phyloP scores from a whole-genome alignment of 2,329 filamentous ascomycete species.

The Hawksworthiomyces lignivorus region DNA sequence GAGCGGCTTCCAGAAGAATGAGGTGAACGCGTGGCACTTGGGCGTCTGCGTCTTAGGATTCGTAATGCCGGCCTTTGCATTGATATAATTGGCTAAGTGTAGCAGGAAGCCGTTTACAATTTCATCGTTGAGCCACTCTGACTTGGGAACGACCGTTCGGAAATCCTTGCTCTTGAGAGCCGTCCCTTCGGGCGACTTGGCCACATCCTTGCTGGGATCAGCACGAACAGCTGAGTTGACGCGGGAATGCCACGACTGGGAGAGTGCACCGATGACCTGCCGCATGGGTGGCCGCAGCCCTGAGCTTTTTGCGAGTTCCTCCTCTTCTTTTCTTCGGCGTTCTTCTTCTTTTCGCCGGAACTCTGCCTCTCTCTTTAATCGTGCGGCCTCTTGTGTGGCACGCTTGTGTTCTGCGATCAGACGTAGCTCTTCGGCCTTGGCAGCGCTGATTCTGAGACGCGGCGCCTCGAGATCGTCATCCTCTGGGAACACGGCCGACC shows the following conservation, averaged over 20 bases:
- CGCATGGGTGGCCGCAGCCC: conserved; percentile 21
- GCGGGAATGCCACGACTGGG: conserved; percentile 28
- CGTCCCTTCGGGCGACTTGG: conserved; percentile 40
- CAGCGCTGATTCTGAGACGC: conserved; percentile 16
- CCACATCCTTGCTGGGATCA: conserved; percentile 28
- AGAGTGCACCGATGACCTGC: conserved; percentile 23
- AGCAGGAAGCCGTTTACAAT: conserved; percentile 61
- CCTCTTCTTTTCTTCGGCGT: conserved; percentile 16
- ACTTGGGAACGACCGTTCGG: conserved; percentile 47
- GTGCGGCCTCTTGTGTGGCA: conserved; percentile 16
- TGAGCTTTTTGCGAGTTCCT: conserved; percentile 12
- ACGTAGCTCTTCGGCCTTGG: conserved; percentile 20
- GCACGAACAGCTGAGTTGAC: conserved; percentile 30
- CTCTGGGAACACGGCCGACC: conserved; percentile 6
- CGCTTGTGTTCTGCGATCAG: conserved; percentile 12
- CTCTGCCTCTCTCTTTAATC: conserved; percentile 16
- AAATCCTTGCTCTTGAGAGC: conserved; percentile 53
- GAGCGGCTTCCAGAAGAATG: conserved; percentile 56
- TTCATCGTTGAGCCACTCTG: conserved; percentile 69
- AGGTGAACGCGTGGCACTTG: conserved; percentile 55
- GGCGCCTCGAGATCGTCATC: conserved; percentile 8
- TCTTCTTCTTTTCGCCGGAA: conserved; percentile 16
- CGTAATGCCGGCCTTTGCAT: conserved; percentile 45
- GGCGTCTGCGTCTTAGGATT: conserved; percentile 40
- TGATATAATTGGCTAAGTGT: conserved; percentile 52